Conservation (phyloP, 768 basidiomycete species). For the Cyclocybe cylindracea region DNA sequence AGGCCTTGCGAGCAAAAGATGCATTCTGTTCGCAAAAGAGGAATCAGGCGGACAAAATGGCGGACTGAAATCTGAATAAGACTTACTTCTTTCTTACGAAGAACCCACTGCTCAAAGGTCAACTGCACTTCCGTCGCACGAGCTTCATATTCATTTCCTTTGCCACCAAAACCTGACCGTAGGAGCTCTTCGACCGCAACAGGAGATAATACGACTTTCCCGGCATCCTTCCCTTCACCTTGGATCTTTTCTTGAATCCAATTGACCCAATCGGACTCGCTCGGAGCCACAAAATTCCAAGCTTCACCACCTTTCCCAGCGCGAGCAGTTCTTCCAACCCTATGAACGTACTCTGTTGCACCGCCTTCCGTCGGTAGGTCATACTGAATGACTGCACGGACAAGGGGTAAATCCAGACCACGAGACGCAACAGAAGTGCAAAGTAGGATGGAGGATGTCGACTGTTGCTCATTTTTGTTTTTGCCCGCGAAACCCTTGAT, state of each 20-base stretch:
- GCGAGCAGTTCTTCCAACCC: constrained; percentile 95
- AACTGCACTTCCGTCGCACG: constrained; percentile 96
- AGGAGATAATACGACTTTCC: constrained; percentile 53
- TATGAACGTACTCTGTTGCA: constrained; percentile 93
- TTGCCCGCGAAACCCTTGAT: constrained; percentile 75
- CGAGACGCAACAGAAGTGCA: constrained; percentile 99
- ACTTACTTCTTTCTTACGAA: constrained; percentile 65
- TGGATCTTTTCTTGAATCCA: constrained; percentile 89
- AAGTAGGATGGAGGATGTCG: constrained; percentile 71
- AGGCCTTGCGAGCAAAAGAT: constrained; percentile 79
- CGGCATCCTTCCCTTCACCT: constrained; percentile 38
- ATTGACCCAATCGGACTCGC: constrained; percentile 85
- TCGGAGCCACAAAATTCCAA: constrained; percentile 89
- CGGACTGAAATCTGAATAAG: constrained; percentile 1
- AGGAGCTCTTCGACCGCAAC: constrained; percentile 73
- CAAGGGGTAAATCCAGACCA: constrained; percentile 93
- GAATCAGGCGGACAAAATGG: not conserved
- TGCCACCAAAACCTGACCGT: constrained; percentile 83
- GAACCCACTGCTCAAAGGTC: constrained; percentile 92
- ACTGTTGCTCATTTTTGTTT: constrained; percentile 19
- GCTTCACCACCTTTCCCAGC: constrained; percentile 95
- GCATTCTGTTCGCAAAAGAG: constrained; percentile 56
- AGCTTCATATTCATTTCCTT: constrained; percentile 75
- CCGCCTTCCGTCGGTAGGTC: constrained; percentile 98
- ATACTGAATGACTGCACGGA: constrained; percentile 92